Conservation (phyloP, 2,329 filamentous ascomycete species). For the Ascosphaera apis region DNA sequence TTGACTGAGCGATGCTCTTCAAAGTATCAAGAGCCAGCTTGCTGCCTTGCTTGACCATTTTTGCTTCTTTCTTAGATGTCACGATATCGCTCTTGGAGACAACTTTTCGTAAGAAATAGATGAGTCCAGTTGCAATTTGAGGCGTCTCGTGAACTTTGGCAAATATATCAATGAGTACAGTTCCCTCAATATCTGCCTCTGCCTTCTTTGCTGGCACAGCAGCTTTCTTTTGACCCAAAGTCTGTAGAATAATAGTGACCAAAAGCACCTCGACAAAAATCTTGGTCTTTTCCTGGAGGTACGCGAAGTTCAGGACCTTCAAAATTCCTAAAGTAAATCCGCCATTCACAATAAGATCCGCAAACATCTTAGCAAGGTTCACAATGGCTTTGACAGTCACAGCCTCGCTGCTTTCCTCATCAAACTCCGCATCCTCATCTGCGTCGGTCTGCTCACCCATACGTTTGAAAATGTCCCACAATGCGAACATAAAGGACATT, state of each 20-base stretch:
- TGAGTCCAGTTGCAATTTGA: constrained; percentile 48
- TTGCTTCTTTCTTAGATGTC: constrained; percentile 27
- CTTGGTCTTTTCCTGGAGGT: constrained; percentile 51
- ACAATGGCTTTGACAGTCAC: constrained; percentile 36
- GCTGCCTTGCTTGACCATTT: constrained; percentile 25
- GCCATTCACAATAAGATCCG: constrained; percentile 36
- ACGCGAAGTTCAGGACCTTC: constrained; percentile 50
- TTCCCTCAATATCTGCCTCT: constrained; percentile 17
- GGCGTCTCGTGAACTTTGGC: constrained; percentile 37
- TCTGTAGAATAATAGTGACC: constrained; percentile 48
- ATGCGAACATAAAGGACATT: constrained; percentile 66
- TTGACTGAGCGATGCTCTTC: constrained; percentile 8
- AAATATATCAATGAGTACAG: constrained; percentile 42
- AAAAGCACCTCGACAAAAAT: constrained; percentile 64
- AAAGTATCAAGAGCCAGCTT: constrained; percentile 19
- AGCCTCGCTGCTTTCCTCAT: constrained; percentile 20
- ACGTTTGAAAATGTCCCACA: constrained; percentile 67
- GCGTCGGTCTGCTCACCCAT: constrained; percentile 47
- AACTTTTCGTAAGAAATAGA: constrained; percentile 58
- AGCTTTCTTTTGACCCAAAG: constrained; percentile 18
- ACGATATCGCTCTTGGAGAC: constrained; percentile 41
- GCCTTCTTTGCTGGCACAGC: constrained; percentile 4
- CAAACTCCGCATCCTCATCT: constrained; percentile 38
- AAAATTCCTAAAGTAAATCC: constrained; percentile 32
- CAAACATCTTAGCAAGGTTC: constrained; percentile 45